Percentiles rank a stretch among this genome's conserved stretches.
These are phyloP conservation scores for Tuber umbilicatum DNA, from an alignment of 495 filamentous ascomycete species.

Conservation along the genomic window DNA sequence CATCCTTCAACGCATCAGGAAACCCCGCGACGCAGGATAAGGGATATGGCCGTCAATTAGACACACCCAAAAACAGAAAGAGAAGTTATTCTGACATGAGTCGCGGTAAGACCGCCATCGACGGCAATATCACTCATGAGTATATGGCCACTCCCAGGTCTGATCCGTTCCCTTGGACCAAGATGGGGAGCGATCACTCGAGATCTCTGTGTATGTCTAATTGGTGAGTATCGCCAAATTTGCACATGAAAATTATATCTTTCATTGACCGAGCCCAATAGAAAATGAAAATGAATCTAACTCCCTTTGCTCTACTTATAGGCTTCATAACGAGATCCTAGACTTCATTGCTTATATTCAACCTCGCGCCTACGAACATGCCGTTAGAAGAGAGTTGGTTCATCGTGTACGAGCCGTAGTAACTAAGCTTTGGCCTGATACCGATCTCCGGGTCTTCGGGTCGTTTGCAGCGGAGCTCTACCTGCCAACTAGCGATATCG, in stretches of 20 bases:
- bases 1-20: not conserved
- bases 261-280: constrained; percentile 1
- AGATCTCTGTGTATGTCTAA: constrained; percentile 45
- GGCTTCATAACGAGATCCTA: constrained; percentile 79
- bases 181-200: constrained; percentile 51
- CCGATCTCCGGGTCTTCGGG: constrained; percentile 68
- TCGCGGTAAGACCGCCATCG: constrained; percentile 45
- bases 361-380: constrained; percentile 68
- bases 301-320: constrained; percentile 32
- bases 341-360: constrained; percentile 79
- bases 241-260: not conserved
- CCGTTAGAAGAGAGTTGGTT: constrained; percentile 65
- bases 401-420: constrained; percentile 54
- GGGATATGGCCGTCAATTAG: not conserved
- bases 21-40: not conserved
- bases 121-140: constrained; percentile 57
- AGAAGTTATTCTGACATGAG: constrained; percentile 31
- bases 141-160: constrained; percentile 14
- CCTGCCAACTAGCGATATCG: constrained; percentile 86
- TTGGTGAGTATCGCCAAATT: constrained; percentile 47
- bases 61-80: constrained; percentile 34
- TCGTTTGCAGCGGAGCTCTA: constrained; percentile 88
- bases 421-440: constrained; percentile 49
- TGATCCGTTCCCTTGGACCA: constrained; percentile 39
- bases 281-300: not conserved